Conservation (phyloP, 2,329 filamentous ascomycete genomes). For the Nemania abortiva region DNA sequence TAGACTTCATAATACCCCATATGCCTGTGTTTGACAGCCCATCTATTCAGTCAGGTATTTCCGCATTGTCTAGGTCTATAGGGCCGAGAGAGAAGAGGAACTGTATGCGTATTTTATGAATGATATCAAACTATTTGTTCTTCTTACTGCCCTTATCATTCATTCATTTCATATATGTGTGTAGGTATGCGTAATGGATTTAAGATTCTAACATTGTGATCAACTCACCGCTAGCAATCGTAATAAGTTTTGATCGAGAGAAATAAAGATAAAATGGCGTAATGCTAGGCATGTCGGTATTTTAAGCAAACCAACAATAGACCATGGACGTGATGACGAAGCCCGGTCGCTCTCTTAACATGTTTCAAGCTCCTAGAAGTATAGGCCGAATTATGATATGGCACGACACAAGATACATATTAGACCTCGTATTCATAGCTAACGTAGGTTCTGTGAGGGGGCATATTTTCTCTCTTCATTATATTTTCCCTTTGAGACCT, state of each 20-base stretch:
- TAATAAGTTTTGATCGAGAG: neutral
- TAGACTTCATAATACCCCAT: neutral
- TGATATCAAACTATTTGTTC: too few species aligned
- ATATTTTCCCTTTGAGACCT: too few species aligned
- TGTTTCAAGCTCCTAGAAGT: neutral
- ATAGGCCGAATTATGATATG: neutral
- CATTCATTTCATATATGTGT: too few species aligned
- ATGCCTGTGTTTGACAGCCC: neutral
- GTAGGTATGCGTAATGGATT: too few species aligned
- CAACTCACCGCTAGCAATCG: too few species aligned
- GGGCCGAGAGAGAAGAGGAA: too few species aligned
- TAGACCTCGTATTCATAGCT: neutral
- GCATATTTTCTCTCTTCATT: neutral
- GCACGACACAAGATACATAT: neutral
- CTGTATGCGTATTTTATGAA: too few species aligned
- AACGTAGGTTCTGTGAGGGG: neutral
- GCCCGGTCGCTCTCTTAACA: neutral
- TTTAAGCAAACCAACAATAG: neutral
- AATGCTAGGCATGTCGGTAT: neutral
- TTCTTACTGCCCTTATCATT: too few species aligned
- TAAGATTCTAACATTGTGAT: too few species aligned
- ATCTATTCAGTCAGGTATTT: neutral
- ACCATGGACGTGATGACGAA: neutral
- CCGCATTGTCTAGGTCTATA: too few species aligned
- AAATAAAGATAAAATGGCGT: neutral